Evolutionary conservation across 225 moss, liverwort and hornwort species (phyloP).

Genomic region (Polytrichum commune): DNA sequence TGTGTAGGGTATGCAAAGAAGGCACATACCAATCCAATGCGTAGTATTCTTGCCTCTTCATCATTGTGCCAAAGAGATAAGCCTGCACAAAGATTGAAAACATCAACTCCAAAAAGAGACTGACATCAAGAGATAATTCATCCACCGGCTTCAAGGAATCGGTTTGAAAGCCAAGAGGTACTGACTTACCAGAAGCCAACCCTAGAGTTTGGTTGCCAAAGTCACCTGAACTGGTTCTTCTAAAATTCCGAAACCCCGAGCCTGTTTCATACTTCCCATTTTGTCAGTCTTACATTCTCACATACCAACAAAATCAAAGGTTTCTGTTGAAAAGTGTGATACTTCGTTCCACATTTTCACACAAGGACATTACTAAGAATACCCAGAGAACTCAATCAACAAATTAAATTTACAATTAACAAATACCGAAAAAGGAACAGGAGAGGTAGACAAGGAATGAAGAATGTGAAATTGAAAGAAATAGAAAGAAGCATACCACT

Average conservation of each 20-base stretch:
- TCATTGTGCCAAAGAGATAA: slow-evolving; percentile 56
- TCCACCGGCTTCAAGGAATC: not conserved
- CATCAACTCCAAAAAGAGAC: not conserved
- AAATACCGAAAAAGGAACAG: not conserved
- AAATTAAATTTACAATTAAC: not conserved
- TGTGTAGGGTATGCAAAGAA: too few relatives aligned
- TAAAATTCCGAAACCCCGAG: slow-evolving; percentile 24
- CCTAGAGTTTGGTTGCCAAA: slow-evolving; percentile 35
- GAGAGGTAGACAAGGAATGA: not conserved
- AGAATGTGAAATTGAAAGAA: not conserved
- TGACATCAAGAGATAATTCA: not conserved
- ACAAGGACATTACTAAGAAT: too few relatives aligned
- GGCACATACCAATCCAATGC: slow-evolving; percentile 54
- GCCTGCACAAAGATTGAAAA: slow-evolving; percentile 20
- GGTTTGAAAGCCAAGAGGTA: not conserved
- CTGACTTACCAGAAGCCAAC: slow-evolving; percentile 42
- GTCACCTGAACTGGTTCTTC: slow-evolving; percentile 19
- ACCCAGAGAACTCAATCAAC: too few relatives aligned
- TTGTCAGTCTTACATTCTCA: not conserved
- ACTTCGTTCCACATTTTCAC: too few relatives aligned
- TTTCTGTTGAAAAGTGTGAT: too few relatives aligned
- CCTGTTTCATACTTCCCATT: slow-evolving; percentile 21
- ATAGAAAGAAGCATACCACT: slow-evolving; percentile 31
- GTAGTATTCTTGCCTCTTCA: slow-evolving; percentile 55
- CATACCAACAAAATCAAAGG: not conserved